Evolutionary conservation across 176 grass and related monocot species (phyloP).

Genomic region (Tillandsia fasciculata): DNA sequence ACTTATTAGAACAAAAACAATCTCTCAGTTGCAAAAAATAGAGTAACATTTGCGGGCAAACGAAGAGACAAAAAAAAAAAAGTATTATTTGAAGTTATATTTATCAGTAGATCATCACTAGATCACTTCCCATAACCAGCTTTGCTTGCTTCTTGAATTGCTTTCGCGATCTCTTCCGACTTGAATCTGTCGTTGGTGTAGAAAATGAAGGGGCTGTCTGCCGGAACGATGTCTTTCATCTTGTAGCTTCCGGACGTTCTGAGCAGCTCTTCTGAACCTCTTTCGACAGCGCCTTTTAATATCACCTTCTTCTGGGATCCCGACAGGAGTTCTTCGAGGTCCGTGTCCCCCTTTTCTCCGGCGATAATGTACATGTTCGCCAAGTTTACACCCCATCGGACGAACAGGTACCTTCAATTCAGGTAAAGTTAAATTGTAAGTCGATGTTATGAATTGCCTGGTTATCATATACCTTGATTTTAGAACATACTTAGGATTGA

Average conservation of each 20-base stretch:
- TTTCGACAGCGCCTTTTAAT: slow-evolving; percentile 77
- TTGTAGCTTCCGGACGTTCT: slow-evolving; percentile 18
- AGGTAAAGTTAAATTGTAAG: background rate
- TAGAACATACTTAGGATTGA: background rate
- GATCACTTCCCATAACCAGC: slow-evolving; percentile 9
- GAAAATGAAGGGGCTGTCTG: slow-evolving; percentile 14
- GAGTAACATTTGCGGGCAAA: no score
- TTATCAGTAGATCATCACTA: background rate
- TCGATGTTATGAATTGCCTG: background rate
- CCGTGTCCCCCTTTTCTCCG: slow-evolving; percentile 85
- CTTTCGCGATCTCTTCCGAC: slow-evolving; percentile 3
- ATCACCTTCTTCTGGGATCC: slow-evolving; percentile 78
- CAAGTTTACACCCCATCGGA: slow-evolving; percentile 79
- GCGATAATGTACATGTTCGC: slow-evolving; percentile 65
- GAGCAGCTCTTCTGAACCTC: slow-evolving; percentile 11
- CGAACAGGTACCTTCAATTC: slow-evolving; percentile 65
- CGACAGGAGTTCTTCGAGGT: slow-evolving; percentile 76
- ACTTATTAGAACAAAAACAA: no score
- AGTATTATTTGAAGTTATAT: no score
- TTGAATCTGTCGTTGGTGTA: background rate
- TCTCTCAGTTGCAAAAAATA: no score
- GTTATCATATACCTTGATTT: background rate
- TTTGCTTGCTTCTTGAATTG: slow-evolving; percentile 10
- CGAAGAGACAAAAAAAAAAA: no score
- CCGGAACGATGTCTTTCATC: slow-evolving; percentile 15